Base-by-base conservation (phyloP, 2,329 filamentous ascomycete genomes). In the Madurella mycetomatis region DNA sequence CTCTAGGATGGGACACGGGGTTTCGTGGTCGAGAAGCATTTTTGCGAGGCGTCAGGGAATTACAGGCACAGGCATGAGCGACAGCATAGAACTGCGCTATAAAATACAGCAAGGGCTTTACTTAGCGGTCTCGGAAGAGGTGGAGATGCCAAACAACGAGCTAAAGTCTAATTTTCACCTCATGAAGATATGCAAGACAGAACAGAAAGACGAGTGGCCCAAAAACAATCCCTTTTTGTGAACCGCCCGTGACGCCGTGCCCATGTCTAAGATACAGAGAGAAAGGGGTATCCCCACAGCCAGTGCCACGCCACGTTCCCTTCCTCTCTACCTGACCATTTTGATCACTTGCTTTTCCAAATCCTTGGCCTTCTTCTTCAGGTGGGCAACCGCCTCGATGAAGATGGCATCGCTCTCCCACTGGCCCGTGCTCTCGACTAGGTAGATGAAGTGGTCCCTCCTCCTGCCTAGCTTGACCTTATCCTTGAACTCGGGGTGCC, bases 361-460 rank as follows among this genome's bases (percentile, higher is more conserved):
- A 64, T 80, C 79, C 67, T 84, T 76, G 62, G 89, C 94, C 78
- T 97, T 97, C 65, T 83, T 78, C 76, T 92, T 96, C 59, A 99
- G 74, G 63, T 90, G 77, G 73, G 87, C 88, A 48, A 99, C 81
- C 30, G 90, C 85, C 73, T 97, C 91, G 53, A 99, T 73, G 76
- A 99, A 97, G 60, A 99, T 78, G 72, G 91, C 86, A 65, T 97
- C 92, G 67, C 91, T 96, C 55, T 94, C 86, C 77, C 90, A 95
- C 74, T 99, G 94, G 5, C 94, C 95, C 0, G 90, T 87, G 76
- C 92, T 96, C 78, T 99, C 94, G 37, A 99, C 81, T 51, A 85
- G 87, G 78, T 94, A 99, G 72, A 99, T 97, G 72, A 99, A 99
- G 75, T 99, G 95, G 70, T 99, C 94, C 61, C 91, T 80, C 64